A percentile compares a stretch with the other conserved stretches of the same genome.
These are phyloP conservation scores for Stygiomarasmius scandens DNA, from an alignment of 1,284 basidiomycete genomes.

Conservation along the genomic window DNA sequence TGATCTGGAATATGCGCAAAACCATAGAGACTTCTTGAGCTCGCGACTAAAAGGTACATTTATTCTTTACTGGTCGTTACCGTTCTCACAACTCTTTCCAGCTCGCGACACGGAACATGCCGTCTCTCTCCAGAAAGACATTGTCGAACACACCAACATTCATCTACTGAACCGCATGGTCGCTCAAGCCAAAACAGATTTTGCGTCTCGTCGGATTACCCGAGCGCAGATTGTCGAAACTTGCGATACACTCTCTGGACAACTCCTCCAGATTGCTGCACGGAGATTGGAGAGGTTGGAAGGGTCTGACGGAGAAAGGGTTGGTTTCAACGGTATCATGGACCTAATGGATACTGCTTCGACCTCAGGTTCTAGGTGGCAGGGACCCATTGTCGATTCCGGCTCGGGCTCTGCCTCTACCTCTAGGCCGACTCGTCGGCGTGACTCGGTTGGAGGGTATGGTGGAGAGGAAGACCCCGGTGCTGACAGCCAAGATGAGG, in stretches of 20 bases:
- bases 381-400: not conserved
- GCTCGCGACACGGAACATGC: conserved; percentile 1
- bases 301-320: not conserved
- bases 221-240: conserved; percentile 5
- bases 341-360: not conserved
- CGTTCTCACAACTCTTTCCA: not conserved
- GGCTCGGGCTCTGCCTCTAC: not conserved
- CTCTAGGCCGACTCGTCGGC: not conserved
- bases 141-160: conserved; percentile 6
- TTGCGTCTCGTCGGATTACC: not conserved
- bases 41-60: conserved; percentile 1
- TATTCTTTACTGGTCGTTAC: not conserved
- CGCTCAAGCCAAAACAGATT: conserved; percentile 1
- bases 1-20: not conserved
- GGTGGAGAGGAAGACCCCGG: not conserved
- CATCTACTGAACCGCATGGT: conserved; percentile 1
- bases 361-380: not conserved
- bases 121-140: not conserved
- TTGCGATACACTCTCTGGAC: conserved; percentile 1
- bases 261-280: not conserved
- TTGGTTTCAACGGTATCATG: conserved; percentile 1
- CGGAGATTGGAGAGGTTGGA: conserved; percentile 1
- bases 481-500: not conserved
- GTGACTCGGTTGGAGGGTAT: not conserved
- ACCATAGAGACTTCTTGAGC: not conserved